Evolutionary conservation across 1,284 basidiomycete genomes (phyloP), one percentile per base, ranked within the genome.

Genomic region (Cutaneotrichosporon dermatis): DNA sequence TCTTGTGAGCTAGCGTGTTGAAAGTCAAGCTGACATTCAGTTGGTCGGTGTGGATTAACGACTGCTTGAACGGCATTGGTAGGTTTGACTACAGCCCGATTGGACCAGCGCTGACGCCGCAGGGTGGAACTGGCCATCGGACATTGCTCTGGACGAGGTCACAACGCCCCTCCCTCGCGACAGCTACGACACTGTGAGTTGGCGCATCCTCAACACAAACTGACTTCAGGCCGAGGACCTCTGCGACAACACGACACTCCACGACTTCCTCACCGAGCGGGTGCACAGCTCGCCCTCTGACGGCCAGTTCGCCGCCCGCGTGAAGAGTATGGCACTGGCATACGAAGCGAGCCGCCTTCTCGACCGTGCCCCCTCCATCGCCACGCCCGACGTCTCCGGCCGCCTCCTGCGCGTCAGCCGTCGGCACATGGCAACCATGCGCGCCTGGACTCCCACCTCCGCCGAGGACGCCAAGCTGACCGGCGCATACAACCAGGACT

Each of bases 161-260:
- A 72, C 73, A 4, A 77, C 76, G 0, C 75, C 77, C 3, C 74
- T 72, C 58, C 77, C 77, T 2, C 58, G 61, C 37, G 70, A 71
- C 8, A 59, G 65, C 25, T 75, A 74, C 51, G 64, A 67, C 4
- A 58, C 49, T 59, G 50, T 25, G 25, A 25, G 25, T 25, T 25
- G 25, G 25, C 25, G 25, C 25, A 25, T 25, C 25, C 25, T 3
- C 25, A 3, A 25, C 3, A 3, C 25, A 25, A 25, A 25, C 25
- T 25, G 25, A 25, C 25, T 25, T 25, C 25, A 25, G 25, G 25
- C 58, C 34, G 63, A 53, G 40, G 57, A 66, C 8, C 16, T 68
- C n/a, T 40, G 52, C 6, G 66, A 69, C 53, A 66, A 67, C 51
- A 61, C 62, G 12, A 71, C 66, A 3, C 58, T 69, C 34, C 53